Evolutionary conservation across 805 yeast species (phyloP).

Genomic region (Nakazawaea anatomiae): DNA sequence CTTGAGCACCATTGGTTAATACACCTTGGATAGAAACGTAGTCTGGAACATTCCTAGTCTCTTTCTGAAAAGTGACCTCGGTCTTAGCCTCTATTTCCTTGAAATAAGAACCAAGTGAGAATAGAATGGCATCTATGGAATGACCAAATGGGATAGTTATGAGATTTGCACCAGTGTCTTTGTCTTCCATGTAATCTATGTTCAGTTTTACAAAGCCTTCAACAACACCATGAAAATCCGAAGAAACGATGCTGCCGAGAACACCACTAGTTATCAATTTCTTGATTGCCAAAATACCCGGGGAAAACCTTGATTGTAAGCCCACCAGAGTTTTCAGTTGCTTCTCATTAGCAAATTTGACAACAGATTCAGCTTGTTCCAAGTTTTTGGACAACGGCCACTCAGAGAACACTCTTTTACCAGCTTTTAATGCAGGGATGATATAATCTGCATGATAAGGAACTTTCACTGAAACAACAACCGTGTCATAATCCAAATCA

Average conservation of each 20-base stretch:
- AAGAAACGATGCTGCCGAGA: not conserved
- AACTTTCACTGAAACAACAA: slow-evolving; percentile 6
- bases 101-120: not conserved
- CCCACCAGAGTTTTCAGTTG: not conserved
- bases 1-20: not conserved
- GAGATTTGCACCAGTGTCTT: slow-evolving; percentile 7
- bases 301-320: not conserved
- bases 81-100: not conserved
- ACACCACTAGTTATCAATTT: not conserved
- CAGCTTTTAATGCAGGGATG: slow-evolving; percentile 1
- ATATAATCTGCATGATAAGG: slow-evolving; percentile 5
- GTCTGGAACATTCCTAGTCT: not conserved
- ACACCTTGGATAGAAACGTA: not conserved
- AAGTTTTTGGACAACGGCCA: slow-evolving; percentile 7
- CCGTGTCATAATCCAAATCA: not conserved
- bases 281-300: not conserved
- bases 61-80: not conserved
- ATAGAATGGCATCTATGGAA: slow-evolving; percentile 8
- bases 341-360: not conserved
- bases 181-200: not conserved
- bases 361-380: slow-evolving; percentile 1
- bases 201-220: not conserved
- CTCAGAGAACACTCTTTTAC: slow-evolving; percentile 1
- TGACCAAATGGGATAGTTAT: slow-evolving; percentile 8
- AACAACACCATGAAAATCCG: not conserved